Base-by-base conservation (phyloP, 129 eudicot species). In the Artemisia tridentata region DNA sequence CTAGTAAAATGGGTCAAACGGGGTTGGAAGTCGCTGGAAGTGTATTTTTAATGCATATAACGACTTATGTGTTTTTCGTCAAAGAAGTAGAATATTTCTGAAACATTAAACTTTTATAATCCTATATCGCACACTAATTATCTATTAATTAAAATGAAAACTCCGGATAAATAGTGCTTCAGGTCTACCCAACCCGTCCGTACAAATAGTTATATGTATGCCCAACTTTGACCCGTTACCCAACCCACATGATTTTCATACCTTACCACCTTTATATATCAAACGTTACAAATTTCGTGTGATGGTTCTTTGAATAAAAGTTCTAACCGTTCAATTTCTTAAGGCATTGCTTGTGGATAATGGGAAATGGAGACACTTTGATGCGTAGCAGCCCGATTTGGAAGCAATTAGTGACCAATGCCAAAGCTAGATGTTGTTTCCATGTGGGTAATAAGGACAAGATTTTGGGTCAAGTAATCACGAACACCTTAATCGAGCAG, bases 321-420 rank as follows among this genome's bases (percentile, higher is more conserved):
- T 18, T 8, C 18, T 49, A 49, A 73, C 34, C 63, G 20, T 0
- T 75, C 46, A 60, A 55, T 58, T 66, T 46, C 60, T 75, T 17
- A 43, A 84, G 89, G 84, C 45, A 81, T 65, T 85, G 89, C 69
- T 71, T 85, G 16, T 82, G 87, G 85, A 88, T 91, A 82, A 12
- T 91, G 60, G 97, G 97, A 21, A 83, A 84, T 75, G 87, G 78
- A 20, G 64, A 74, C 68, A 86, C 92, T 15, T 60, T 91, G 62
- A 57, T 41, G 21, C 50, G 14, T 17, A 76, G 96, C 46, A 72
- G 73, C 63, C 56, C 76, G 8, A 78, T 84, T 16, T 91, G 97
- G 97, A 29, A 68, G 81, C 60, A 63, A 12, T 58, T 82, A 47
- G 80, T 84, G 20, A n/a, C n/a, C 16, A 58, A 78, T 71, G 84